A percentile compares a stretch with the other conserved stretches of the same genome.
phyloP scores from a whole-genome alignment of 371 early-diverging fungal genomes.

The Mortierella polycephala region DNA sequence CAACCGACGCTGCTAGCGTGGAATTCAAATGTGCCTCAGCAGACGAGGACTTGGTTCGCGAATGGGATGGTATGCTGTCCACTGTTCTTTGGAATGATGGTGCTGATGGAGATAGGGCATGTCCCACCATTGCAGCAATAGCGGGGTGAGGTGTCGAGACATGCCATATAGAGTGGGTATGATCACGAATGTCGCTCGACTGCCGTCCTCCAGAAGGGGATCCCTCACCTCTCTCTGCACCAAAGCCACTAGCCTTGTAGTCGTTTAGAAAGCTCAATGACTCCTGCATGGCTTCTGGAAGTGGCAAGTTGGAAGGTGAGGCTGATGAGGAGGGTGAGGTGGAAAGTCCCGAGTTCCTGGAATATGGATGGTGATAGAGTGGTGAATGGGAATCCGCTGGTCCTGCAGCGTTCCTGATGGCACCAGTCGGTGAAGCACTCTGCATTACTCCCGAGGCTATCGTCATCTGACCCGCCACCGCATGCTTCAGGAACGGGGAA shows the following conservation, averaged over 20 bases:
- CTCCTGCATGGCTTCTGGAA: slow-evolving; percentile 50
- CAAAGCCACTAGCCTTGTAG: slow-evolving; percentile 27
- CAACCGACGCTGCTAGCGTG: slow-evolving; percentile 5
- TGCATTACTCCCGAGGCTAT: slow-evolving; percentile 24
- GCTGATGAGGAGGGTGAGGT: slow-evolving; percentile 11
- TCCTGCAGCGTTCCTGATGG: slow-evolving; percentile 19
- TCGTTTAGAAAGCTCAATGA: slow-evolving; percentile 46
- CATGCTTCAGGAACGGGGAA: slow-evolving; percentile 47
- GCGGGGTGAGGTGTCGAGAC: slow-evolving; percentile 51
- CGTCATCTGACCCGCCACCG: slow-evolving; percentile 30
- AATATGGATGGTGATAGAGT: slow-evolving; percentile 41
- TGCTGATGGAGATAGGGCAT: slow-evolving; percentile 38
- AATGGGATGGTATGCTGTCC: slow-evolving; percentile 3
- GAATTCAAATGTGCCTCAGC: background rate
- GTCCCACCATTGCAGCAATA: slow-evolving; percentile 52
- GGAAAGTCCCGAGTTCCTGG: slow-evolving; percentile 12
- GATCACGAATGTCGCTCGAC: background rate
- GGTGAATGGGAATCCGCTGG: slow-evolving; percentile 13
- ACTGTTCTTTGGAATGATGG: slow-evolving; percentile 39
- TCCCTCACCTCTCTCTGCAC: slow-evolving; percentile 10
- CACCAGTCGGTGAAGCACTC: slow-evolving; percentile 25
- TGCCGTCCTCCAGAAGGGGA: slow-evolving; percentile 4
- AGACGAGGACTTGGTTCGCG: slow-evolving; percentile 21
- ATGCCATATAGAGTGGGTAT: slow-evolving; percentile 35
- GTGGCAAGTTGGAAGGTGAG: slow-evolving; percentile 26